Percentiles rank a stretch among this genome's conserved stretches.
These are phyloP conservation scores for Aquilaria sinensis DNA, from an alignment of 345 rosid species.

Conservation along the genomic window DNA sequence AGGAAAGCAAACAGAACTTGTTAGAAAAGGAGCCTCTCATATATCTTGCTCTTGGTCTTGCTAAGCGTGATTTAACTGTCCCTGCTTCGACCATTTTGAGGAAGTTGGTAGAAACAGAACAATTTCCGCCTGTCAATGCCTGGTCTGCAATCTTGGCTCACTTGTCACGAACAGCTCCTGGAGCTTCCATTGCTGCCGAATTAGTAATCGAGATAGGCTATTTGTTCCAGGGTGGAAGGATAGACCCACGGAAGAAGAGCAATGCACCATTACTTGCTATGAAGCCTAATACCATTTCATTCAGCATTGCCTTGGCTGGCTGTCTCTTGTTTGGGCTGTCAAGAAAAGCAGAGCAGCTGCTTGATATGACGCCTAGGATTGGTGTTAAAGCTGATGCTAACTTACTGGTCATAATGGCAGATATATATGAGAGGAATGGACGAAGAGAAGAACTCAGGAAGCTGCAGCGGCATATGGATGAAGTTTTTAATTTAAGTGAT, in stretches of 20 bases:
- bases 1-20: conserved; percentile 69
- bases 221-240: conserved; percentile 64
- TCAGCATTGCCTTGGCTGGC: conserved; percentile 77
- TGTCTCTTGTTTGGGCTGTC: conserved; percentile 73
- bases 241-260: conserved; percentile 81
- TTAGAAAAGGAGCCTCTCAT: conserved; percentile 66
- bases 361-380: conserved; percentile 68
- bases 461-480: conserved; percentile 85
- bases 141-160: conserved; percentile 74
- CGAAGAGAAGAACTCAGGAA: conserved; percentile 70
- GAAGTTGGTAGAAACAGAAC: conserved; percentile 61
- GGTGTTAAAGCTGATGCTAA: conserved; percentile 54
- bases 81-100: conserved; percentile 75
- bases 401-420: conserved; percentile 69
- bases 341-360: conserved; percentile 89
- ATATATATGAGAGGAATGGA: conserved; percentile 84
- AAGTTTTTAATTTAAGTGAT: conserved; percentile 56
- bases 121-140: conserved; percentile 66
- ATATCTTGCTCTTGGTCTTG: conserved; percentile 71
- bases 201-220: conserved; percentile 82
- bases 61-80: conserved; percentile 60
- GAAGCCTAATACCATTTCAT: conserved; percentile 72
- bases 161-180: conserved; percentile 65
- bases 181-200: conserved; percentile 83
- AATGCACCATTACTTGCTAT: conserved; percentile 74